Conservation (phyloP, 2,329 filamentous ascomycete species). For the Fusarium sambucinum region DNA sequence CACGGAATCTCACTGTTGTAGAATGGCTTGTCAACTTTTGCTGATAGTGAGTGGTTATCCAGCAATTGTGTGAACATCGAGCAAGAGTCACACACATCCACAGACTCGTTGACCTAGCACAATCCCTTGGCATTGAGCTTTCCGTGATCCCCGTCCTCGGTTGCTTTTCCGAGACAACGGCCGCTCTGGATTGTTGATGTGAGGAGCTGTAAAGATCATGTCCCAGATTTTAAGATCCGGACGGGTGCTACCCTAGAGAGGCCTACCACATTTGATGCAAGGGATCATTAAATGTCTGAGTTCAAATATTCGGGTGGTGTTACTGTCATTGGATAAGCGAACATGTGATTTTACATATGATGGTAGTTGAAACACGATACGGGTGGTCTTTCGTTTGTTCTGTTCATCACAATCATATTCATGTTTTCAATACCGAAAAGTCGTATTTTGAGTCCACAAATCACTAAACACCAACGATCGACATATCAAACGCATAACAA, state of each 20-base stretch:
- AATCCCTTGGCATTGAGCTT: background rate
- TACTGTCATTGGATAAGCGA: background rate
- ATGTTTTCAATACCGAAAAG: background rate
- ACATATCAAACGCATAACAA: background rate
- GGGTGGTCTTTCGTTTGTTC: background rate
- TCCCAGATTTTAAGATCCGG: constrained; percentile 7
- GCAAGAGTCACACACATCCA: background rate
- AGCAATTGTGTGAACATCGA: background rate
- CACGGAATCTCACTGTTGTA: background rate
- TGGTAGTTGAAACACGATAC: background rate
- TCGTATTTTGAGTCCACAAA: background rate
- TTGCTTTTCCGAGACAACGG: constrained; percentile 31
- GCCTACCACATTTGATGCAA: constrained; percentile 7
- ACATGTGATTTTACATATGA: background rate
- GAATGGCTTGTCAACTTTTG: background rate
- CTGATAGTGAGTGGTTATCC: background rate
- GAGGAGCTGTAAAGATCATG: constrained; percentile 13
- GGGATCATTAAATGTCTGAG: constrained; percentile 2
- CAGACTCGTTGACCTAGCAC: constrained; percentile 2
- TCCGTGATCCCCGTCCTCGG: constrained; percentile 12
- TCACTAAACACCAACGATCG: background rate
- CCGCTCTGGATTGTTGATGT: constrained; percentile 11
- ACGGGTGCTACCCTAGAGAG: constrained; percentile 29
- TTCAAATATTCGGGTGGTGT: background rate
- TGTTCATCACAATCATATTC: background rate